A percentile compares a stretch with the other conserved stretches of the same genome.
These are phyloP conservation scores for Cutaneotrichosporon mucoides DNA, from an alignment of 1,284 basidiomycete genomes.

Conservation along the genomic window DNA sequence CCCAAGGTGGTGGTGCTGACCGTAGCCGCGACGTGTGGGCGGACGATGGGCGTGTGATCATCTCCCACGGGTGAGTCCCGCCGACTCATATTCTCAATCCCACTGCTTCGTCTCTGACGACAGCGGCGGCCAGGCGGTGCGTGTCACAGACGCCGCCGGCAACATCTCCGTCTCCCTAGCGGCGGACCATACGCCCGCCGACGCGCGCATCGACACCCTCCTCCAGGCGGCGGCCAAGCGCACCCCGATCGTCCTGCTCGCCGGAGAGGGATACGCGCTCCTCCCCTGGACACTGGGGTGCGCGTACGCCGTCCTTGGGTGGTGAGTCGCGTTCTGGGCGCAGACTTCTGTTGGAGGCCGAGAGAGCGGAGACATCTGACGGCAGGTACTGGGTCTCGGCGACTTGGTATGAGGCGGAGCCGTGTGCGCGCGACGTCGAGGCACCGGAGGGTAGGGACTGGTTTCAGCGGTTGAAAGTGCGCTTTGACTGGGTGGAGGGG, in stretches of 20 bases:
- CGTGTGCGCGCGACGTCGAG: slow-evolving; percentile 12
- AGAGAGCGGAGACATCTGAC: too few species aligned
- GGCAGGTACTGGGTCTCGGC: slow-evolving; percentile 36
- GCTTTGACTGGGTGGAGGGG: slow-evolving; percentile 42
- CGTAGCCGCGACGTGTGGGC: slow-evolving; percentile 42
- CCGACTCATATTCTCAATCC: too few species aligned
- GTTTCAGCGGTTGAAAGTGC: slow-evolving; percentile 40
- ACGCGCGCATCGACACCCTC: slow-evolving; percentile 37
- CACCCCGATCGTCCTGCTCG: slow-evolving; percentile 37
- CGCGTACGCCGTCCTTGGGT: slow-evolving; percentile 41
- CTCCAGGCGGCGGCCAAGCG: slow-evolving; percentile 24
- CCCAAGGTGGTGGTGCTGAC: neutral
- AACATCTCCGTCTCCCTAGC: slow-evolving; percentile 12
- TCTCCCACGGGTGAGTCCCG: slow-evolving; percentile 39
- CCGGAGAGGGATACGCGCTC: slow-evolving; percentile 35
- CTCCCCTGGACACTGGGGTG: slow-evolving; percentile 36
- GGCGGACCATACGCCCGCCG: slow-evolving; percentile 32
- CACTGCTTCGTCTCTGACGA: slow-evolving; percentile 1
- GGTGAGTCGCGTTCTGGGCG: slow-evolving; percentile 11
- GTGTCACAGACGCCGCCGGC: slow-evolving; percentile 5
- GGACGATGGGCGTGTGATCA: slow-evolving; percentile 33
- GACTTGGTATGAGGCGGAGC: slow-evolving; percentile 43
- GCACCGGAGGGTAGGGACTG: slow-evolving; percentile 21
- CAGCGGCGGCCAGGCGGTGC: slow-evolving; percentile 20
- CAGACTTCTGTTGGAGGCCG: too few species aligned